Percentiles rank a stretch among this genome's conserved stretches.
These are phyloP conservation scores for Auriscalpium orientale DNA, from an alignment of 768 basidiomycete species.

Conservation along the genomic window DNA sequence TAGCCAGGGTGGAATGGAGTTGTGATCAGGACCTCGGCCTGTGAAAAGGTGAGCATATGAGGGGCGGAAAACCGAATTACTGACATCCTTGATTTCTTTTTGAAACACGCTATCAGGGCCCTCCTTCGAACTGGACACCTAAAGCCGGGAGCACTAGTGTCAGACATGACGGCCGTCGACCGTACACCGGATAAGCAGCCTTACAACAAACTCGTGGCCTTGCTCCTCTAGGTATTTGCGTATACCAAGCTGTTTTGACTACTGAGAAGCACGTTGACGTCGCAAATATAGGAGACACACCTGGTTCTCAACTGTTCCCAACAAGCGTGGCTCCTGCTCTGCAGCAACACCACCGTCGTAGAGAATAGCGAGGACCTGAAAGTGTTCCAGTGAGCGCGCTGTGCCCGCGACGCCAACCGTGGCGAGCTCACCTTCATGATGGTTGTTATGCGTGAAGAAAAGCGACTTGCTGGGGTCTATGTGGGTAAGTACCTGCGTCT, in stretches of 20 bases:
- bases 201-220: slow-evolving; percentile 71
- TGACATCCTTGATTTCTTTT: slow-evolving; percentile 71
- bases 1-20: slow-evolving; percentile 87
- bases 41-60: slow-evolving; percentile 5
- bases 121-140: slow-evolving; percentile 81
- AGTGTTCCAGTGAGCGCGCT: neutral
- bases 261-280: neutral
- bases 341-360: slow-evolving; percentile 66
- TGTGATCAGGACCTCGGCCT: slow-evolving; percentile 77
- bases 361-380: slow-evolving; percentile 64
- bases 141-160: slow-evolving; percentile 1
- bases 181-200: slow-evolving; percentile 13
- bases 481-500: neutral
- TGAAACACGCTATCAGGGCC: slow-evolving; percentile 40
- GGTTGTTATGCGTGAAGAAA: neutral
- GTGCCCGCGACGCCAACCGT: neutral
- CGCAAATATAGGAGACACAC: slow-evolving; percentile 25
- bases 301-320: slow-evolving; percentile 78
- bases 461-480: neutral
- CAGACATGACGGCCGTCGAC: neutral
- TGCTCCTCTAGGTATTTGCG: slow-evolving; percentile 56
- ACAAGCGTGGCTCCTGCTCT: slow-evolving; percentile 60
- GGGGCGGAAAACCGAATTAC: slow-evolving; percentile 17
- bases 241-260: slow-evolving; percentile 68
- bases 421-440: neutral